Conservation (phyloP, 2,329 filamentous ascomycete genomes). For the Claviceps fusiformis region DNA sequence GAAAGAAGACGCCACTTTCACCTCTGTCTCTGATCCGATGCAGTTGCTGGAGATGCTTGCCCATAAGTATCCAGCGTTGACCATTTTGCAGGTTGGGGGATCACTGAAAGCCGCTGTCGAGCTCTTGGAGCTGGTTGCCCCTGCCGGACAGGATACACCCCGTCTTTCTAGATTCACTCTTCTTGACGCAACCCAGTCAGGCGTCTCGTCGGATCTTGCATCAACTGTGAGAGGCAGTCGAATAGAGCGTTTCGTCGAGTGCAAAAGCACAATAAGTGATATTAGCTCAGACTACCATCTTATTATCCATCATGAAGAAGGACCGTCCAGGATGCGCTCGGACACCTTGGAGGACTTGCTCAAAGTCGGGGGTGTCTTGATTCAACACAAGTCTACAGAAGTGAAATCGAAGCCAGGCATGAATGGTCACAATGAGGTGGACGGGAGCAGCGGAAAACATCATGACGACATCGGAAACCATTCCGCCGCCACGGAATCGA, state of each 20-base stretch:
- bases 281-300: constrained; percentile 19
- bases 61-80: constrained; percentile 25
- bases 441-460: not conserved
- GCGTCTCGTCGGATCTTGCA: constrained; percentile 3
- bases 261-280: constrained; percentile 11
- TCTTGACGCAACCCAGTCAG: constrained; percentile 7
- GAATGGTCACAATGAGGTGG: not conserved
- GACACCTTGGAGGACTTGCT: constrained; percentile 12
- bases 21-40: constrained; percentile 9
- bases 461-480: not conserved
- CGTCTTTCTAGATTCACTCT: constrained; percentile 22
- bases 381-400: constrained; percentile 4
- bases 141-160: constrained; percentile 13
- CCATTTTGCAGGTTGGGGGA: constrained; percentile 26
- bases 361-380: constrained; percentile 15
- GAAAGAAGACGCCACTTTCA: constrained; percentile 24
- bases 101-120: constrained; percentile 7
- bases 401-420: not conserved
- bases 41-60: constrained; percentile 20
- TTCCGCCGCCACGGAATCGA: not conserved
- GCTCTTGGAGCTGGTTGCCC: constrained; percentile 15
- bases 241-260: constrained; percentile 16
- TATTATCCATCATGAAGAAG: constrained; percentile 14
- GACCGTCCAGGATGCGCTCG: constrained; percentile 5
- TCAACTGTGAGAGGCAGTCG: constrained; percentile 6